Evolutionary conservation across 1,284 basidiomycete genomes (phyloP).

Genomic region (Naganishia liquefaciens): DNA sequence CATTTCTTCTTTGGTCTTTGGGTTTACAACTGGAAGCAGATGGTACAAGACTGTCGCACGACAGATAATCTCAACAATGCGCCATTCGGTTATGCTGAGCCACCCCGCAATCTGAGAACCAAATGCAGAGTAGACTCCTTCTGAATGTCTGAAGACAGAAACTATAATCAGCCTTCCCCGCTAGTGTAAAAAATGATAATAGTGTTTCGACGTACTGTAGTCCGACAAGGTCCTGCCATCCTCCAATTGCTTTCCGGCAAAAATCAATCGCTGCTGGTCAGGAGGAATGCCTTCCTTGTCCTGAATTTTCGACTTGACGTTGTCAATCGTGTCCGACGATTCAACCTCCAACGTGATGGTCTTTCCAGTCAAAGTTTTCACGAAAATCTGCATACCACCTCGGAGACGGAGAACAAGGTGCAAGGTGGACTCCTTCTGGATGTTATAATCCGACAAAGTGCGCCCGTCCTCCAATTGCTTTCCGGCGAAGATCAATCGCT

Average conservation of each 20-base stretch:
- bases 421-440: slow-evolving; percentile 50
- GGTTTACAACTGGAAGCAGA: slow-evolving; percentile 16
- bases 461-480: slow-evolving; percentile 64
- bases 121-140: slow-evolving; percentile 95
- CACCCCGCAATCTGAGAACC: slow-evolving; percentile 80
- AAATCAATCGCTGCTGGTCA: slow-evolving; percentile 97
- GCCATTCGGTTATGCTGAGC: slow-evolving; percentile 43
- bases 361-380: slow-evolving; percentile 97
- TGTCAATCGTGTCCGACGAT: slow-evolving; percentile 89
- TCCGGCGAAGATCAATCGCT: slow-evolving; percentile 80
- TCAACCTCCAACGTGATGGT: slow-evolving; percentile 94
- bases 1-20: background rate
- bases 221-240: slow-evolving; percentile 86
- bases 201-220: slow-evolving; percentile 63
- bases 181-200: slow-evolving; percentile 28
- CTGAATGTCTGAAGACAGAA: slow-evolving; percentile 67
- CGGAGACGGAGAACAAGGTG: slow-evolving; percentile 56
- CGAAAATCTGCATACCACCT: slow-evolving; percentile 88
- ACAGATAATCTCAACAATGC: background rate
- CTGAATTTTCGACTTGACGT: slow-evolving; percentile 95
- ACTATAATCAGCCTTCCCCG: background rate
- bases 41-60: background rate
- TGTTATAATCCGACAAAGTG: slow-evolving; percentile 56
- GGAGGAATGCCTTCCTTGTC: slow-evolving; percentile 82
- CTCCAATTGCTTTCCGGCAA: slow-evolving; percentile 97